Base-by-base conservation (phyloP, 106 monocot species). In the Platanthera zijinensis region DNA sequence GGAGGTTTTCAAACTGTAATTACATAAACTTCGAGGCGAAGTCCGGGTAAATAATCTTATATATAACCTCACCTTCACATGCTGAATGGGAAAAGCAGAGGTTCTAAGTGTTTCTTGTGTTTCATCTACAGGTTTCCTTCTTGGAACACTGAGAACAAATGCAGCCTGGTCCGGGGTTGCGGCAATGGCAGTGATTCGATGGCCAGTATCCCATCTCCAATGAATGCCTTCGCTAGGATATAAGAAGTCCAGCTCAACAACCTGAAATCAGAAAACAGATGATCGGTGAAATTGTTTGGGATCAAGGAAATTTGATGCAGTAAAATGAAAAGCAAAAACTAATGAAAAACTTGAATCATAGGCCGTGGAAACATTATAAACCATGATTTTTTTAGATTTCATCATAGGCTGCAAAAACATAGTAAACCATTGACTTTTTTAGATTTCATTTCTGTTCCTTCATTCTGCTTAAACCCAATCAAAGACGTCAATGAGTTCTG, bases 161-260 rank as follows among this genome's bases (percentile, higher is more conserved):
- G 94, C 94, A 85, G 90, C 89, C 76, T 94, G 94, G 74, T 94
- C 94, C 81, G 83, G 78, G 21, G 90, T 94, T 71, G 94, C 94
- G 75, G 90, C 94, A 70, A 87, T 90, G 74, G 94, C 82, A 49
- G 94, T 94, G 80, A 94, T 90, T 13, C 90, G 88, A 76, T 94
- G 89, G 28, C 94, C 94, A 82, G 63, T 81, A 72, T 94, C 89
- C 94, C 94, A 94, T 57, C 94, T 88, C 52, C 84, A 39, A 77
- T 94, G 94, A 72, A 94, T 89, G 63, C 94, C 90, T 83, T 94
- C 94, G 47, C 90, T 91, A 3, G 94, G 94, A 76, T 94, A 94
- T 14, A 91, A 67, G 73, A 94, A 94, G 80, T 94, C 94, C 50
- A 94, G 83, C 67, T 94, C 94, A 56, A 94, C 89, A 75, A 90